Base-by-base conservation (phyloP, 306 rosid genomes). In the Amphicarpaea edgeworthii region DNA sequence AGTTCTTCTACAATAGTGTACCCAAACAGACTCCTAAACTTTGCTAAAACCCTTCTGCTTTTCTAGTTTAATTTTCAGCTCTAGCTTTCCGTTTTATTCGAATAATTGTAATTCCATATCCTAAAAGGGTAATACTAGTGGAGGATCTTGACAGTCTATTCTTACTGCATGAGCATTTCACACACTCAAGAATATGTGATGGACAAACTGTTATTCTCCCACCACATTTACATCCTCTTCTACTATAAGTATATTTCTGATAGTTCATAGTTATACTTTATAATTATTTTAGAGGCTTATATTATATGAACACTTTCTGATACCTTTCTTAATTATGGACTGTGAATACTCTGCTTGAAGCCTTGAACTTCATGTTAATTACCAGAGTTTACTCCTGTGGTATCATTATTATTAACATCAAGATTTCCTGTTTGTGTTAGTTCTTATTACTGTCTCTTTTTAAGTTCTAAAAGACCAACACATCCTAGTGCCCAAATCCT, bases 81-180 rank as follows among this genome's bases (percentile, higher is more conserved):
- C 12, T 8, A 42, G 9, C 4, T 59, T 8, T 43, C 15, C 4
- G 9, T 41, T 73, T 16, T 9, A n/a, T 61, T 58, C 8, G 26
- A 16, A 40, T 23, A 4, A 54, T 58, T 43, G 2, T 58, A 23
- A 24, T 42, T 73, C 7, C 32, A 20, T n/a, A 17, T 4, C 15
- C 43, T 53, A 26, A 8, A 45, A 45, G n/a, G 16, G 14, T 4
- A 12, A 45, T 9, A 41, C 14, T 2, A 41, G 45, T 41, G 3
- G 49, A 46, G 26, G 46, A 50, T 69, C 61, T 49, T 49, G 46
- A 30, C 37, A 10, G 7, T 68, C 28, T 68, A 12, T 19, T 53
- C 34, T 70, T 20, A 34, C 64, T 70, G 34, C 63, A 51, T 49
- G 21, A 10, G 49, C 47, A 70, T 70, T 70, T 21, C 64, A 20